Conservation (phyloP, 2,329 filamentous ascomycete species). For the Nigrospora oryzae region DNA sequence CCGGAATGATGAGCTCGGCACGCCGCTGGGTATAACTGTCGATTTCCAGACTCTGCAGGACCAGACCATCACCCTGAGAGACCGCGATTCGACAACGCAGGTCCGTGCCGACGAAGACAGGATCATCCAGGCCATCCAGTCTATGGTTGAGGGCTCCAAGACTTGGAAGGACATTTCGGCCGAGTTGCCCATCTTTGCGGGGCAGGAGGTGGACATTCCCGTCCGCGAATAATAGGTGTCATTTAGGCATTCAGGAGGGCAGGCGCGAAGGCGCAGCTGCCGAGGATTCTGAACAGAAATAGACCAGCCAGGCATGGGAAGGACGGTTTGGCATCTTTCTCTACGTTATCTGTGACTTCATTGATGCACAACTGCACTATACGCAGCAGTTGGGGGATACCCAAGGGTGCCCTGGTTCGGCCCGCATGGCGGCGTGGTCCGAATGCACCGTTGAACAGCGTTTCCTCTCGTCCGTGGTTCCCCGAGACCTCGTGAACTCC, state of each 20-base stretch:
- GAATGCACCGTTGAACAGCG: no score
- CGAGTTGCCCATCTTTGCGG: constrained; percentile 77
- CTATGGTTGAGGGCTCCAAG: constrained; percentile 41
- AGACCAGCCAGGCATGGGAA: no score
- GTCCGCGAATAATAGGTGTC: constrained; percentile 16
- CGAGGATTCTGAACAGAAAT: no score
- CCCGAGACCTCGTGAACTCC: no score
- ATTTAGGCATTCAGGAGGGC: not conserved
- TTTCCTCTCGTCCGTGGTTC: no score
- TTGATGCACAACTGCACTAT: no score
- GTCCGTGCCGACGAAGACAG: constrained; percentile 76
- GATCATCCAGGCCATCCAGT: constrained; percentile 62
- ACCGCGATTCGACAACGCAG: constrained; percentile 85
- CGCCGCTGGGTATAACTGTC: constrained; percentile 85
- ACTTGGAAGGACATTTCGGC: constrained; percentile 61
- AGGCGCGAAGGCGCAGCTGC: not conserved
- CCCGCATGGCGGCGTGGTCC: no score
- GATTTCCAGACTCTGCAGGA: constrained; percentile 95
- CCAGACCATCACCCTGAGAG: constrained; percentile 75
- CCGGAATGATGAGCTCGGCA: constrained; percentile 92
- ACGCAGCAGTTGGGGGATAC: no score
- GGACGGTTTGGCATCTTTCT: no score
- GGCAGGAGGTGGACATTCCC: constrained; percentile 53
- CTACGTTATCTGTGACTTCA: no score
- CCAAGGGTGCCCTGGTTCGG: no score